These are phyloP conservation scores for Citrus sp. DNA, from an alignment of 345 rosid species.

Conservation along the genomic window DNA sequence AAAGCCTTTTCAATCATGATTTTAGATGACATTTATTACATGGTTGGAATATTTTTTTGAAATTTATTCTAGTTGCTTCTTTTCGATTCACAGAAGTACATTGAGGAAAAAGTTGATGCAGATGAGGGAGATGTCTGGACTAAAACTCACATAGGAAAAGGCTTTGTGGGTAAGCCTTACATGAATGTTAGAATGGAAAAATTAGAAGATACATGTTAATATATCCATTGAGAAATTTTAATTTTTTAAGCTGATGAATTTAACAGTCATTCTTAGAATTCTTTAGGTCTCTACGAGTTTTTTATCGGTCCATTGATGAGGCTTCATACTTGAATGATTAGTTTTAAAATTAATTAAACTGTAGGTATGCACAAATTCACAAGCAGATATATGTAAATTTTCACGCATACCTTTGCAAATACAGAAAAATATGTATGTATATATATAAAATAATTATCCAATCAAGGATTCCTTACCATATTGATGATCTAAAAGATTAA, in stretches of 20 bases:
- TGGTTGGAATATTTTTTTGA: not conserved
- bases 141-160: conserved; percentile 51
- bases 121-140: conserved; percentile 53
- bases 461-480: no score
- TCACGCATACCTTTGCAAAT: not conserved
- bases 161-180: conserved; percentile 55
- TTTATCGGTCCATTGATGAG: no score
- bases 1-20: not conserved
- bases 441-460: no score
- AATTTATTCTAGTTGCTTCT: not conserved
- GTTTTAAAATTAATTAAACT: not conserved
- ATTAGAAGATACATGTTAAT: not conserved
- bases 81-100: conserved; percentile 37
- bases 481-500: no score
- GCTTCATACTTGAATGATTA: no score
- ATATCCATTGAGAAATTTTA: not conserved
- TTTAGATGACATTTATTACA: not conserved
- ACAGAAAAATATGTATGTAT: not conserved
- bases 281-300: no score
- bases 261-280: not conserved
- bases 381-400: not conserved
- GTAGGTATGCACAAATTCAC: not conserved
- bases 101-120: conserved; percentile 47
- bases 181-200: not conserved
- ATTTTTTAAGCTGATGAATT: not conserved